Conservation (phyloP, 352 stramenopile species). For the Phytophthora crassamura region DNA sequence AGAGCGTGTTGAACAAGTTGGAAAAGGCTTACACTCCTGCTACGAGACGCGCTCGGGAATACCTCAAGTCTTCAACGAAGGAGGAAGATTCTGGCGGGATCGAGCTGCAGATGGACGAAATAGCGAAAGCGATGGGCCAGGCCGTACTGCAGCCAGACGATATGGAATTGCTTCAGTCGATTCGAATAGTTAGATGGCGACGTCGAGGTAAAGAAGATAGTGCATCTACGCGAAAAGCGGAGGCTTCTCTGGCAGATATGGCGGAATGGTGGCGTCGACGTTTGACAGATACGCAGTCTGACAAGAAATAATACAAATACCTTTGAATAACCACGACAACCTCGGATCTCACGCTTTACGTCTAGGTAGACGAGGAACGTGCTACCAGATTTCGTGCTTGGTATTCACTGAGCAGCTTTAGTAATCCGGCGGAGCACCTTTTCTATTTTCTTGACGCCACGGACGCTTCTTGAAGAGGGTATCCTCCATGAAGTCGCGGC, state of each 20-base stretch:
- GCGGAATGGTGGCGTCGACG: constrained; percentile 65
- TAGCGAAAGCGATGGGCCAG: constrained; percentile 38
- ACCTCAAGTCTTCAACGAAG: constrained; percentile 4
- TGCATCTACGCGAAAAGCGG: constrained; percentile 19
- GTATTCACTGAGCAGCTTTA: constrained; percentile 13
- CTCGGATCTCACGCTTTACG: no score
- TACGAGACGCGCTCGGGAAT: constrained; percentile 24
- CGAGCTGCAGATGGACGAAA: constrained; percentile 38
- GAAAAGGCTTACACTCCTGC: constrained; percentile 29
- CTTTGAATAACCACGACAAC: no score
- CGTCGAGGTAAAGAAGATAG: constrained; percentile 18
- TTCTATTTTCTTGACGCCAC: constrained; percentile 62
- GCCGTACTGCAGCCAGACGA: constrained; percentile 6
- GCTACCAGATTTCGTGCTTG: no score
- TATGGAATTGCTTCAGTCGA: constrained; percentile 18
- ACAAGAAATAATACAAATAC: constrained; percentile 13
- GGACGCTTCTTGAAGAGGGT: constrained; percentile 81
- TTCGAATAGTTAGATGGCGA: constrained; percentile 31
- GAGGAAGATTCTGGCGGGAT: constrained; percentile 4
- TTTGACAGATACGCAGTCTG: not conserved
- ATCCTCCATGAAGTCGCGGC: constrained; percentile 87
- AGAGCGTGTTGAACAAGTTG: constrained; percentile 39
- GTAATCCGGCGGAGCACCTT: constrained; percentile 55
- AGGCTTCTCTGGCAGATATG: constrained; percentile 41
- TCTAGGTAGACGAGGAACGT: no score